A percentile compares a stretch with the other conserved stretches of the same genome.
phyloP scores from a whole-genome alignment of 768 basidiomycete genomes.

The Agaricus sinodeliciosus region DNA sequence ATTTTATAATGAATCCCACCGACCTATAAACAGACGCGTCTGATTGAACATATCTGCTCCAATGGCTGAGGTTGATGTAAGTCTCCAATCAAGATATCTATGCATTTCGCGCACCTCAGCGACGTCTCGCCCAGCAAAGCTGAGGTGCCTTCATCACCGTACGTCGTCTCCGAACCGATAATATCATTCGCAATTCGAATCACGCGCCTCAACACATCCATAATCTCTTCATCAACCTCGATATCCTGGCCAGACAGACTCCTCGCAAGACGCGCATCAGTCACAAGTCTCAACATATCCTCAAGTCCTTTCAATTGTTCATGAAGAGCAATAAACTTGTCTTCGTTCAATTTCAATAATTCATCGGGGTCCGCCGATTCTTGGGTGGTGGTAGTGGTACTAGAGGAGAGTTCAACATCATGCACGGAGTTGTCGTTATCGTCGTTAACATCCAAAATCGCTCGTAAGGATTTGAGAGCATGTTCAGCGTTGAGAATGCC shows the following conservation, averaged over 20 bases:
- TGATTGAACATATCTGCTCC: too few species aligned
- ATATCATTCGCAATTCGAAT: conserved; percentile 1
- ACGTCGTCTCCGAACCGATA: background rate
- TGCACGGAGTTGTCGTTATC: background rate
- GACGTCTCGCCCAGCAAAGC: background rate
- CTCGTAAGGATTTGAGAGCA: background rate
- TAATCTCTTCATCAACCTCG: background rate
- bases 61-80: too few species aligned
- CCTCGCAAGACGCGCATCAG: conserved; percentile 5
- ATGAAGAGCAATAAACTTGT: background rate
- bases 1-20: too few species aligned
- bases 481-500: conserved; percentile 1
- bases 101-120: background rate
- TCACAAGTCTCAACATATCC: conserved; percentile 3
- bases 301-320: conserved; percentile 3
- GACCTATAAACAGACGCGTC: too few species aligned
- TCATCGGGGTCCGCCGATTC: background rate
- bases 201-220: conserved; percentile 2
- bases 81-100: too few species aligned
- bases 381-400: background rate
- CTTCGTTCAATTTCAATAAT: background rate
- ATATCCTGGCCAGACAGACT: background rate
- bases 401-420: too few species aligned
- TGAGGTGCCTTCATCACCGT: background rate
- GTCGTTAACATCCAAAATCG: background rate